Conservation (phyloP, 2,329 filamentous ascomycete genomes). For the Hymenoscyphus albidus region DNA sequence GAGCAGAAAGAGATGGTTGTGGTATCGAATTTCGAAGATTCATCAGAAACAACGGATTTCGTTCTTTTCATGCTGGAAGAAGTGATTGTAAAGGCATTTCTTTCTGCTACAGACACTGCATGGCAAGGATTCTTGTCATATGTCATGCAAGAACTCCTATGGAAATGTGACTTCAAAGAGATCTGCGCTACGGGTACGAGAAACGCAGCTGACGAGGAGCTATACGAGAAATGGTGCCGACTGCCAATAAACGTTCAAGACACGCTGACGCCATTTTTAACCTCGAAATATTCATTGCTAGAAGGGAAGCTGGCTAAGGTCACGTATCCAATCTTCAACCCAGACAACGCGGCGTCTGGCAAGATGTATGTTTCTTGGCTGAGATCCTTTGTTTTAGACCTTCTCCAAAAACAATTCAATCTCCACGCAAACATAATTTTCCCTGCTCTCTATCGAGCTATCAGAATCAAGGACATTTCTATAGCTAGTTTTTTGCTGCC, state of each 20-base stretch:
- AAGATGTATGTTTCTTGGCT: constrained; percentile 79
- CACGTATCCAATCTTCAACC: constrained; percentile 68
- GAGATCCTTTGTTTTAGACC: constrained; percentile 71
- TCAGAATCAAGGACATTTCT: constrained; percentile 79
- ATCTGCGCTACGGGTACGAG: constrained; percentile 36
- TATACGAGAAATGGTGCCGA: constrained; percentile 70
- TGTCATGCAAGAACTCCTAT: constrained; percentile 87
- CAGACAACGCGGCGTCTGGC: constrained; percentile 47
- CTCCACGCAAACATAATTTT: constrained; percentile 74
- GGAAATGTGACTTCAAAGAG: constrained; percentile 68
- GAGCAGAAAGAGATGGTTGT: constrained; percentile 82
- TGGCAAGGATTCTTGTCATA: constrained; percentile 90
- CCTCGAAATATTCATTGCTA: constrained; percentile 74
- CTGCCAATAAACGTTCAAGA: constrained; percentile 76
- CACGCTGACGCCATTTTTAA: constrained; percentile 82
- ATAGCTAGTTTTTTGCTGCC: constrained; percentile 87
- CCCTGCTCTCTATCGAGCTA: constrained; percentile 73
- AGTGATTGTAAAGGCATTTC: constrained; percentile 84
- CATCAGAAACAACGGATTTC: constrained; percentile 79
- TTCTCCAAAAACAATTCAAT: constrained; percentile 74
- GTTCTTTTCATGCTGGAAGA: constrained; percentile 80
- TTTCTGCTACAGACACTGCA: constrained; percentile 82
- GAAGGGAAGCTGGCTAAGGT: constrained; percentile 51
- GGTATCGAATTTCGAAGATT: constrained; percentile 76
- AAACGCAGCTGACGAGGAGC: constrained; percentile 25